Base-by-base conservation (phyloP, 2,329 filamentous ascomycete species). In the Colletotrichum sp. region DNA sequence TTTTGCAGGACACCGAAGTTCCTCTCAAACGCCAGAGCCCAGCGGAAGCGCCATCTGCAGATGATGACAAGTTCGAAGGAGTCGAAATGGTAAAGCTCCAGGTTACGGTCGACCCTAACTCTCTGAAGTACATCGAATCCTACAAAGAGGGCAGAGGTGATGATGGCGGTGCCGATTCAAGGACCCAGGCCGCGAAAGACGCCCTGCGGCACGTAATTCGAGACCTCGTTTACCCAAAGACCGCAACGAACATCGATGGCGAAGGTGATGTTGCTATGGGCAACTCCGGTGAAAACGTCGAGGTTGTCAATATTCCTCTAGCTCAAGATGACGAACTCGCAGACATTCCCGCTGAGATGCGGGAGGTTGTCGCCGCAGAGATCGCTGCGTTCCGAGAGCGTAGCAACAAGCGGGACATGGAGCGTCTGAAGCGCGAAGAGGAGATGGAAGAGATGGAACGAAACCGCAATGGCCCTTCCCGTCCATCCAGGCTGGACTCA, bases 321-420 rank as follows among this genome's bases (percentile, higher is more conserved):
- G 93, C 93, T 1, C 92, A 94, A 68, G 97, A 99, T 78, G 98
- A 99, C 81, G 97, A 99, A 82, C 89, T 99, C 34, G 94, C 96
- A 24, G 97, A 99, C 81, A 98, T 99, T 64, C 97, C 97, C 0
- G 94, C 95, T 1, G 97, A 99, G 82, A 98, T 98, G 95, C 93
- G 97, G 28, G 97, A 98, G 82, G 96, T 95, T 0, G 97, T 99
- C 18, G 95, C 97, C 0, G 94, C 94, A 73, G 98, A 99, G 83
- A 99, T 99, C 80, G 93, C 95, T 0, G 95, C 96, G 0, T 99
- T 99, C 87, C 91, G 97, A 78, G 97, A 99, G 79, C 91, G 96
- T 24, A 98, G 96, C 79, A 98, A 93, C 75, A 92, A 94, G 77
- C 91, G 96, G 52, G 97, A 99, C 82, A 87, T 98, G 81, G 97